Percentiles rank a stretch among this genome's conserved stretches.
Evolutionary conservation across 345 rosid species (phyloP).

Genomic region (Citrus medica): DNA sequence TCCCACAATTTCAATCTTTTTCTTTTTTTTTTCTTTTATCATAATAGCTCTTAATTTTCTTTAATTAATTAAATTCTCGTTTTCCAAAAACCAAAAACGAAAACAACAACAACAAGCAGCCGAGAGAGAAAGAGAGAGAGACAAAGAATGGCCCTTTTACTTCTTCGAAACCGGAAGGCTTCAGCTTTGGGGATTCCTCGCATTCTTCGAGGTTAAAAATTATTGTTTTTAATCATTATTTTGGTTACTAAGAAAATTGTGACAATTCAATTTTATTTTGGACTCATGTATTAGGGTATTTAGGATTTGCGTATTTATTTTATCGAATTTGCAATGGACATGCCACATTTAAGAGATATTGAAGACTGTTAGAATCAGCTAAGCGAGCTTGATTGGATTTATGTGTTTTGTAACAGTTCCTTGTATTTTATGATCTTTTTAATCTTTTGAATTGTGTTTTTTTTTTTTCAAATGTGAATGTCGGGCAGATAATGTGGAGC

Average conservation of each 20-base stretch:
- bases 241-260: constrained; percentile 9
- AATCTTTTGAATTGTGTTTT: neutral
- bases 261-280: neutral
- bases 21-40: neutral
- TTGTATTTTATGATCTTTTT: neutral
- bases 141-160: constrained; percentile 41
- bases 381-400: neutral
- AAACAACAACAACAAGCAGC: too few relatives aligned
- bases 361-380: neutral
- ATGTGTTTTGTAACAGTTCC: neutral
- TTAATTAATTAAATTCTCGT: neutral
- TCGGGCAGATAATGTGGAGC: constrained; percentile 39
- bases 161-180: constrained; percentile 51
- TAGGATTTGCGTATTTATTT: neutral
- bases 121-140: too few relatives aligned
- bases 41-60: neutral
- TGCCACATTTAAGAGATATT: too few relatives aligned
- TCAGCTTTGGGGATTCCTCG: constrained; percentile 49
- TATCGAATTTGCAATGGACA: too few relatives aligned
- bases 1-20: neutral
- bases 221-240: neutral
- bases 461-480: neutral
- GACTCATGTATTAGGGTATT: neutral
- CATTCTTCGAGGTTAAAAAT: constrained; percentile 43
- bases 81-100: neutral